These are phyloP conservation scores for Phytopythium oedochilum DNA, from an alignment of 352 stramenopile species.

Conservation along the genomic window DNA sequence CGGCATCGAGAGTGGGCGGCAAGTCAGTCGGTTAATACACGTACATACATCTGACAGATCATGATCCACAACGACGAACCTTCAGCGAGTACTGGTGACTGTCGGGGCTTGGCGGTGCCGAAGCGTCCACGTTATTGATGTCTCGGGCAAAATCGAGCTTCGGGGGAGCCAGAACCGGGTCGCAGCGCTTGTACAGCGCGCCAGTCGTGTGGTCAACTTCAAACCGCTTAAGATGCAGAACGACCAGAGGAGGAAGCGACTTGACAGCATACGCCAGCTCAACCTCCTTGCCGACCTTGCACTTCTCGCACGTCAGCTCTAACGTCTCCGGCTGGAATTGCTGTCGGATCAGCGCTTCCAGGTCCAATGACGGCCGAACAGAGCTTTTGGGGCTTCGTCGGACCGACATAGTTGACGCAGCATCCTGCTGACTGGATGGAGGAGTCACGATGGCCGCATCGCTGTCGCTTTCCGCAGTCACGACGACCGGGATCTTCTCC, in stretches of 20 bases:
- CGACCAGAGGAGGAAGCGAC: conserved; percentile 59
- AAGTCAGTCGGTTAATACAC: conserved; percentile 2
- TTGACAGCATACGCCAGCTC: conserved; percentile 58
- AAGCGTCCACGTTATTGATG: conserved; percentile 25
- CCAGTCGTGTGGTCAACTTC: conserved; percentile 67
- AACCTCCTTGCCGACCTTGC: conserved; percentile 60
- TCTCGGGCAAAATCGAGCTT: conserved; percentile 30
- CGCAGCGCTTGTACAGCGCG: conserved; percentile 75
- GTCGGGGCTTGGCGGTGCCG: not conserved
- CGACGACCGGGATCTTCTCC: conserved; percentile 27
- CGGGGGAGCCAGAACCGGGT: conserved; percentile 61
- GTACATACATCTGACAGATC: not conserved
- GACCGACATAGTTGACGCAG: not conserved
- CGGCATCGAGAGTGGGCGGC: too few relatives aligned
- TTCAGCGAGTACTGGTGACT: conserved; percentile 42
- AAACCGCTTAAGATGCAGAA: conserved; percentile 85
- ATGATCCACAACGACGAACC: conserved; percentile 15
- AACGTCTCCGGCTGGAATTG: conserved; percentile 78
- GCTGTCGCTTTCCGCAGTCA: not conserved
- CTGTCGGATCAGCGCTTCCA: conserved; percentile 62
- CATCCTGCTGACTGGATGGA: conserved; percentile 1
- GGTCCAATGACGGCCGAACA: conserved; percentile 25
- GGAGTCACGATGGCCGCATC: not conserved
- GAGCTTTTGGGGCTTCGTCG: not conserved
- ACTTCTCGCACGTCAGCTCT: conserved; percentile 84